Evolutionary conservation across 2,329 filamentous ascomycete species (phyloP).

Genomic region (Pseudogymnoascus verrucosus): DNA sequence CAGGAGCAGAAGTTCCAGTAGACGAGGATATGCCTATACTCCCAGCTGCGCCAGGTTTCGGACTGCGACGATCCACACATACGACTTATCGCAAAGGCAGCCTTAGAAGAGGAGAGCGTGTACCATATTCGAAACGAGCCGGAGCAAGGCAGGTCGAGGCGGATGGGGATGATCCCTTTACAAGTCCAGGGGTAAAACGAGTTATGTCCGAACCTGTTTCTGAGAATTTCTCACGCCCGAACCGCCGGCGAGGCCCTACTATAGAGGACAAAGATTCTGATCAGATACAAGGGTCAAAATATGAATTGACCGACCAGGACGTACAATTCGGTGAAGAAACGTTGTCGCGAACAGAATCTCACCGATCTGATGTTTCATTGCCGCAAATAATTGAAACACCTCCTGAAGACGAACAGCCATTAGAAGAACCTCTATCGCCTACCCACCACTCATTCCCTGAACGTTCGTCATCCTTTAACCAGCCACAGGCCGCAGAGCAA

Average conservation of each 20-base stretch:
- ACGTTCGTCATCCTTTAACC: constrained; percentile 46
- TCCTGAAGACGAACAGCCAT: constrained; percentile 35
- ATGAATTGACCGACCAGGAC: not conserved
- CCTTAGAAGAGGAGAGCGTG: constrained; percentile 67
- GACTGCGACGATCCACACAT: constrained; percentile 79
- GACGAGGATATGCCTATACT: constrained; percentile 79
- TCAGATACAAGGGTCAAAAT: not conserved
- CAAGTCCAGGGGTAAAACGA: constrained; percentile 35
- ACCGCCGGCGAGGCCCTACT: constrained; percentile 18
- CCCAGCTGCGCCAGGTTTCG: constrained; percentile 65
- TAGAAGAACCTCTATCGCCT: constrained; percentile 17
- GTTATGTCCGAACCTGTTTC: constrained; percentile 63
- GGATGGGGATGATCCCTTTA: constrained; percentile 48
- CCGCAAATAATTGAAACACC: constrained; percentile 61
- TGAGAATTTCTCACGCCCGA: constrained; percentile 57
- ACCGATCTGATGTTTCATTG: constrained; percentile 25
- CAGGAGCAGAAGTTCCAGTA: constrained; percentile 29
- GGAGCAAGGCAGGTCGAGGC: constrained; percentile 54
- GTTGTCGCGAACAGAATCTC: not conserved
- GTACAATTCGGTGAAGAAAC: not conserved
- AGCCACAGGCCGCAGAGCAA: constrained; percentile 14
- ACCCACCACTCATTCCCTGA: constrained; percentile 39
- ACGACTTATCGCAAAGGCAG: constrained; percentile 89
- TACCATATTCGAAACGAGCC: constrained; percentile 66
- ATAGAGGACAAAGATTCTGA: not conserved